These are phyloP conservation scores for Cordyceps tenuipes DNA, from an alignment of 2,329 filamentous ascomycete genomes.

Conservation along the genomic window DNA sequence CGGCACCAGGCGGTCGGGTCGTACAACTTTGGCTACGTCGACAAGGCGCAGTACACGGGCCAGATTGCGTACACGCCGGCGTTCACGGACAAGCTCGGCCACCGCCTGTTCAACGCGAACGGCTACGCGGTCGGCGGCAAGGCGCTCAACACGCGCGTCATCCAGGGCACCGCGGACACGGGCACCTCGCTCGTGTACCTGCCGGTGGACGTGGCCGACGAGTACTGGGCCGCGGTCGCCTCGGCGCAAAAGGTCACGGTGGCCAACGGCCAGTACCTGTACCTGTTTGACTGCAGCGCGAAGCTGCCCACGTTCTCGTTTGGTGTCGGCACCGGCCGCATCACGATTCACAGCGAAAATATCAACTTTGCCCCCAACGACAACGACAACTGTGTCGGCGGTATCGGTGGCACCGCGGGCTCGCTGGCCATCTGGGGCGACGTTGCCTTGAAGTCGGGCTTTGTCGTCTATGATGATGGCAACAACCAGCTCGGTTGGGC, in stretches of 20 bases:
- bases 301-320: conserved; percentile 41
- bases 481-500: conserved; percentile 39
- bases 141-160: conserved; percentile 26
- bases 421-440: conserved; percentile 51
- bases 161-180: conserved; percentile 44
- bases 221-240: conserved; percentile 32
- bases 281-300: conserved; percentile 34
- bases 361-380: background rate
- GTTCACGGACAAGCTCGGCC: conserved; percentile 53
- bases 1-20: conserved; percentile 47
- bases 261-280: background rate
- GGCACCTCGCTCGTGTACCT: conserved; percentile 57
- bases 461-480: conserved; percentile 48
- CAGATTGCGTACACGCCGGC: conserved; percentile 49
- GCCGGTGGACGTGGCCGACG: conserved; percentile 40
- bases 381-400: conserved; percentile 50
- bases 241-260: background rate
- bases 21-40: conserved; percentile 69
- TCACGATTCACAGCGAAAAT: conserved; percentile 31
- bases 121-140: conserved; percentile 17
- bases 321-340: conserved; percentile 48
- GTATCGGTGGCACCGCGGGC: conserved; percentile 48
- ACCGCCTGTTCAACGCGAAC: conserved; percentile 41
- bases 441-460: conserved; percentile 53
- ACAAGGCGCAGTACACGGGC: conserved; percentile 54